Evolutionary conservation across 345 rosid genomes (phyloP), one percentile per base, ranked within the genome.

Genomic region (Eucalyptus microcorys): DNA sequence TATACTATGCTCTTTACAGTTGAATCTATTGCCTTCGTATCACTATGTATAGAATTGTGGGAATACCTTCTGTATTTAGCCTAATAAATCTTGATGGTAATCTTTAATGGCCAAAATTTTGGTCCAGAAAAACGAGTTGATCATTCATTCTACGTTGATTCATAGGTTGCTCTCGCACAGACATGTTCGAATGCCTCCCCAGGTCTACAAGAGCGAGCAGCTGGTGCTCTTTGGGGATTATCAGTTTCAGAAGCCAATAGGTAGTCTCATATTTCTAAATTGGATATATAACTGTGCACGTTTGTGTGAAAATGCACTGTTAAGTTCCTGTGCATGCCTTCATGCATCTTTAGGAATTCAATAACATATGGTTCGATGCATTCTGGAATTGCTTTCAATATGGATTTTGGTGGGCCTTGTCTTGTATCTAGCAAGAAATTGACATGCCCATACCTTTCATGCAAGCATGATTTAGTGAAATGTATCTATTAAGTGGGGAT

Each of bases 131-230:
- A 86, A 16, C 4, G 27, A 49, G 64, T 21, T 49, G 87, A 40
- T 76, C 47, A 40, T 40, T 76, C 8, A 17, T 53, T 86, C 47
- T n/a, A 37, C 7, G 3, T 86, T 59, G 42, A 30, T 59, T 52
- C 34, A 30, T 52, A 97, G 98, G 98, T 97, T 92, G 92, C 95
- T 49, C 97, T 97, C 66, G 99, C 98, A 64, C 96, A 96, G 89
- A 94, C 98, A 53, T 96, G 98, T 90, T 93, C 96, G 87, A 95
- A 94, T 93, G 96, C 97, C 87, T 95, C 98, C 47, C 94, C 95
- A 59, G 98, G 99, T 93, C 99, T 97, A 92, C 99, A 97, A 93
- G 99, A 95, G 93, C 94, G 98, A 93, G 99, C 97, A n/a, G 99
- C 99, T 48, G 99, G 99, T 89, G 99, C 98, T 89, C 96, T 97